Base-by-base conservation (phyloP, 2,329 filamentous ascomycete genomes). In the Epichloe coenophiala region DNA sequence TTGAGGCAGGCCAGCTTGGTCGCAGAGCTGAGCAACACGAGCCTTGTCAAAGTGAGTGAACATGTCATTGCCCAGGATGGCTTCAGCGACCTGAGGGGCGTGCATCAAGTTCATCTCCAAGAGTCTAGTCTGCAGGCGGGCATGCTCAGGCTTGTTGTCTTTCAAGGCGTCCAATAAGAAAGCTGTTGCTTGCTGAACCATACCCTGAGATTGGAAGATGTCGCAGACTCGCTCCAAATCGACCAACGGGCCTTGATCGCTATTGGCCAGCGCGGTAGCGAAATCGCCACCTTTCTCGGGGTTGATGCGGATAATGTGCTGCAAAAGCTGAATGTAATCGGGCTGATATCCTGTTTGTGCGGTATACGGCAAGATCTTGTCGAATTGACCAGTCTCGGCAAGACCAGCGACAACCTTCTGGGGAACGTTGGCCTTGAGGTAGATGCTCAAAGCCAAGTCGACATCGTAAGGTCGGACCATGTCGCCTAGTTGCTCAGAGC, bases 91-190 rank as follows among this genome's bases (percentile, higher is more conserved):
- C 68, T 97, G 93, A 47, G 93, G 93, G 1, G 93, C 94, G 59
- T 95, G 94, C 69, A 95, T 77, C 55, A 98, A 71, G 68, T 98
- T 98, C 90, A 98, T 97, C 75, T 98, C 94, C 51, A 98, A 74
- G 3, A 98, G 77, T 54, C 93, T 85, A 21, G 94, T 98, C 70
- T 98, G 93, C 39, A 98, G 76, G 58, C 91, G 83, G 39, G 83
- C 91, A 64, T 98, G 90, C 67, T 98, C 93, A 1, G 89, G 89
- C 60, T 84, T 85, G 72, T 98, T 96, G 59, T 93, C 88, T 68
- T 95, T 93, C 36, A 98, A 78, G 2, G 90, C 91, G 69, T 98
- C 93, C 27, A 98, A 79, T 48, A 98, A 72, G 78, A 98, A 98
- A n/a, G 91, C 90, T 3, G 94, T 98, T 7, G 91, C 91, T 68